Conservation (phyloP, 1,139 yeast species). For the Candida labiduridarum region DNA sequence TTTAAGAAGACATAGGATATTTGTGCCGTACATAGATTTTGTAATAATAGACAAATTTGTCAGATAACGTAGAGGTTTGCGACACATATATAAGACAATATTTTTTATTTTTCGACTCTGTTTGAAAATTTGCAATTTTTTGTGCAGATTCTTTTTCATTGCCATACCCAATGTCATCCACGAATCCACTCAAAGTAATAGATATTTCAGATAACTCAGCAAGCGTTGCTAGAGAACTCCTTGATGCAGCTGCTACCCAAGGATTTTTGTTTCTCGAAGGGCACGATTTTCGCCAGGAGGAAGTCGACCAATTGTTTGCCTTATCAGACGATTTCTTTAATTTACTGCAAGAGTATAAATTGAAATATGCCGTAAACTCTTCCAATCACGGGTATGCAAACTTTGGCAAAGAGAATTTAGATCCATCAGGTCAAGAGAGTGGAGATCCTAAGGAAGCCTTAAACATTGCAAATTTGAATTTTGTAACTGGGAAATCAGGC, state of each 20-base stretch:
- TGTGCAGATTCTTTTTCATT: not conserved
- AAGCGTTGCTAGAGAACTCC: constrained; percentile 50
- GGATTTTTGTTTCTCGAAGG: constrained; percentile 79
- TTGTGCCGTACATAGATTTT: constrained; percentile 1
- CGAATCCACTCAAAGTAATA: constrained; percentile 52
- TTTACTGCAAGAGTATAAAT: constrained; percentile 52
- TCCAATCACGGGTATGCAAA: constrained; percentile 66
- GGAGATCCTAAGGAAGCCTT: constrained; percentile 68
- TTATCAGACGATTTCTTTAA: constrained; percentile 60
- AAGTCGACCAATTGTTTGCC: constrained; percentile 56
- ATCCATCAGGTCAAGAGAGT: constrained; percentile 44
- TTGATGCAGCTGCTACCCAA: constrained; percentile 63
- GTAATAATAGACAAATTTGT: not conserved
- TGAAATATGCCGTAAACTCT: constrained; percentile 45
- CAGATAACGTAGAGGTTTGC: not conserved
- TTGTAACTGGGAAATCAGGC: constrained; percentile 37
- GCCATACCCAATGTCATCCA: constrained; percentile 19
- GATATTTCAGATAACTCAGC: constrained; percentile 53
- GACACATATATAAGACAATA: not conserved
- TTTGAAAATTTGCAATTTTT: not conserved
- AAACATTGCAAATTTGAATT: constrained; percentile 46
- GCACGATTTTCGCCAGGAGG: constrained; percentile 61
- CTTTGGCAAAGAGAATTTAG: constrained; percentile 61
- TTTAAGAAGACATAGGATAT: constrained; percentile 29
- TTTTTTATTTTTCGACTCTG: not conserved